Percentiles rank a stretch among this genome's conserved stretches.
These are phyloP conservation scores for Oldenlandia corymbosa DNA, from an alignment of 257 asterid species.

Conservation along the genomic window DNA sequence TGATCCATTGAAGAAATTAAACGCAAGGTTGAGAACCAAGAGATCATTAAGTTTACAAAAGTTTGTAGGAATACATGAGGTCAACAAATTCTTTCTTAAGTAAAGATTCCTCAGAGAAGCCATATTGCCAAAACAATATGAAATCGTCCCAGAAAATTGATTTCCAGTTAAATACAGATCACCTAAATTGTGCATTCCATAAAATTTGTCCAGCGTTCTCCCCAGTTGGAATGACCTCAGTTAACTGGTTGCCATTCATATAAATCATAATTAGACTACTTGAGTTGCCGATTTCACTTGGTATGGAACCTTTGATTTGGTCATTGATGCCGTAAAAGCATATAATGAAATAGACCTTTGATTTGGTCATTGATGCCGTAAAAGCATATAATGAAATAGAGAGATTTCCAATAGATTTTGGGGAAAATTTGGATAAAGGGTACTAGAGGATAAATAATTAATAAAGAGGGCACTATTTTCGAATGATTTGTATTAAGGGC, in stretches of 20 bases:
- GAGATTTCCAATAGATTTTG: slow-evolving; percentile 5
- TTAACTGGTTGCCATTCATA: background rate
- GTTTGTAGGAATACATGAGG: slow-evolving; percentile 3
- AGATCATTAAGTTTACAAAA: slow-evolving; percentile 4
- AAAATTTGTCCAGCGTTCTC: slow-evolving; percentile 1
- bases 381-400: background rate
- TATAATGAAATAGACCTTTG: too few relatives aligned
- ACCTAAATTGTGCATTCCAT: slow-evolving; percentile 14
- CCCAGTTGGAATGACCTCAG: background rate
- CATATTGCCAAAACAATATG: slow-evolving; percentile 15
- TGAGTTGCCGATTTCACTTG: background rate
- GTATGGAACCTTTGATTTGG: background rate
- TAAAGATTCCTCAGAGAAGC: background rate
- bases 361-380: too few relatives aligned
- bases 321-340: background rate
- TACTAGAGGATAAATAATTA: too few relatives aligned
- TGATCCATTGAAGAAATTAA: slow-evolving; percentile 1
- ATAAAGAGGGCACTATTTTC: too few relatives aligned
- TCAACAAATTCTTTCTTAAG: background rate
- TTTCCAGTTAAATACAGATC: slow-evolving; percentile 8
- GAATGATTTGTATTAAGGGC: too few relatives aligned
- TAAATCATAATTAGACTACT: background rate
- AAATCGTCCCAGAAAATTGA: slow-evolving; percentile 21
- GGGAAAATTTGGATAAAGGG: too few relatives aligned
- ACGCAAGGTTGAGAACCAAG: background rate